These are phyloP conservation scores for Stachybotrys chartarum DNA, from an alignment of 2,329 filamentous ascomycete genomes.

Conservation along the genomic window DNA sequence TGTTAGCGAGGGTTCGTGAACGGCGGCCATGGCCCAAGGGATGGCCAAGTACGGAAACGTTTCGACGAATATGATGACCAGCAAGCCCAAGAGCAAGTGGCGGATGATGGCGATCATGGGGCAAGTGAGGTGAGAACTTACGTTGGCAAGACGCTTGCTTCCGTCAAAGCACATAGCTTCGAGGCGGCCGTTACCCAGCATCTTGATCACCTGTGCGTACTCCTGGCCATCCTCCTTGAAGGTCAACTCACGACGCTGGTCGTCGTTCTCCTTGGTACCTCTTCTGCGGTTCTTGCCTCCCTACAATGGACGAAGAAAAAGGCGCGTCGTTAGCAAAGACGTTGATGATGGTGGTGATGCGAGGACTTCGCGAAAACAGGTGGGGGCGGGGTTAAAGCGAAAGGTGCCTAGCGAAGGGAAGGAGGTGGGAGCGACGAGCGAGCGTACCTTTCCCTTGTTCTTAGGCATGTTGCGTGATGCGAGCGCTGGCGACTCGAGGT, in stretches of 20 bases:
- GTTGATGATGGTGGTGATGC: constrained; percentile 17
- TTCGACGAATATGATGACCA: not conserved
- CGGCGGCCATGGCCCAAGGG: not conserved
- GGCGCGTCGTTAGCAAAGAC: constrained; percentile 9
- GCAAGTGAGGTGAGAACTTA: constrained; percentile 13
- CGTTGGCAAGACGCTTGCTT: constrained; percentile 34
- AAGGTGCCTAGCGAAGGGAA: not conserved
- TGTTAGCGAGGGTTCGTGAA: not conserved
- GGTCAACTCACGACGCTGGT: constrained; percentile 96
- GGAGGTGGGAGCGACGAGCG: constrained; percentile 1
- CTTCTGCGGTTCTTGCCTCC: constrained; percentile 97
- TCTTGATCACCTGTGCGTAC: constrained; percentile 59
- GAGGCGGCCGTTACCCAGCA: constrained; percentile 91
- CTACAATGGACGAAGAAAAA: constrained; percentile 36
- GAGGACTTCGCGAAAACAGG: constrained; percentile 12
- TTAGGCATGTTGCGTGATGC: constrained; percentile 68
- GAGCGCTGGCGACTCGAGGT: not conserved
- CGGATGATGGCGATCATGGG: not conserved
- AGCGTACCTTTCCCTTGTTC: constrained; percentile 95
- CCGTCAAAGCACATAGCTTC: constrained; percentile 95
- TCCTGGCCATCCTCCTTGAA: constrained; percentile 98
- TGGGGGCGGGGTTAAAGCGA: constrained; percentile 1
- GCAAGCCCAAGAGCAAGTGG: not conserved
- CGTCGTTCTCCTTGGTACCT: constrained; percentile 99
- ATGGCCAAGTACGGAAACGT: not conserved